These are phyloP conservation scores for Angophora floribunda DNA, from an alignment of 345 rosid genomes.

Conservation along the genomic window DNA sequence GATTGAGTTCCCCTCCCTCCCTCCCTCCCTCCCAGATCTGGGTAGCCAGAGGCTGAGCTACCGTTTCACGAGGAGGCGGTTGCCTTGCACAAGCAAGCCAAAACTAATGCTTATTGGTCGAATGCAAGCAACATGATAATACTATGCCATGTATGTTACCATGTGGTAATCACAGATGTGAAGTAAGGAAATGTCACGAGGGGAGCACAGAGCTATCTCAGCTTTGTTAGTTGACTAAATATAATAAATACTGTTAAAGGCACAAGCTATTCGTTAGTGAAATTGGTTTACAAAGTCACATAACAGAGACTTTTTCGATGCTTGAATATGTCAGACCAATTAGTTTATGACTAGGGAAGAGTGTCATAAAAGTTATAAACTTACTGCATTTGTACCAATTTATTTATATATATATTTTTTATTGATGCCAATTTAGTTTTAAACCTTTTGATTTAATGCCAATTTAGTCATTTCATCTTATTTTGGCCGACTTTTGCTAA, in stretches of 20 bases:
- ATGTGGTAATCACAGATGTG: not conserved
- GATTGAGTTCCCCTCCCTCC: not conserved
- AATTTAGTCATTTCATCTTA: too few species aligned
- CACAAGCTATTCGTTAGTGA: not conserved
- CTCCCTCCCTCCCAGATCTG: not conserved
- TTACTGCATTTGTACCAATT: too few species aligned
- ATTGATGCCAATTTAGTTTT: too few species aligned
- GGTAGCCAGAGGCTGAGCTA: not conserved
- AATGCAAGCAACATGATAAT: not conserved
- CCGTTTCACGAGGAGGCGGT: not conserved
- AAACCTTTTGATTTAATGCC: too few species aligned
- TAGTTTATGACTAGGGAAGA: too few species aligned
- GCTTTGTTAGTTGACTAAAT: not conserved
- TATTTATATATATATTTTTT: too few species aligned
- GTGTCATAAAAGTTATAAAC: too few species aligned
- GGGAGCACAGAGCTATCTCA: not conserved
- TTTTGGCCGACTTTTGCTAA: too few species aligned
- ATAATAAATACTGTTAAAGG: not conserved
- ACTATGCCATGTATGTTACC: not conserved
- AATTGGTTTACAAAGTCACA: not conserved
- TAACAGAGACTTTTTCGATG: not conserved
- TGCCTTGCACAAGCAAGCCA: not conserved
- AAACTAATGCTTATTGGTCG: too few species aligned
- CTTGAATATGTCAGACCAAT: too few species aligned
- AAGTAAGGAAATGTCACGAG: not conserved